Percentiles rank a stretch among this genome's conserved stretches.
Evolutionary conservation across 352 stramenopile species (phyloP).

Genomic region (Phytophthora macrochlamydospora): DNA sequence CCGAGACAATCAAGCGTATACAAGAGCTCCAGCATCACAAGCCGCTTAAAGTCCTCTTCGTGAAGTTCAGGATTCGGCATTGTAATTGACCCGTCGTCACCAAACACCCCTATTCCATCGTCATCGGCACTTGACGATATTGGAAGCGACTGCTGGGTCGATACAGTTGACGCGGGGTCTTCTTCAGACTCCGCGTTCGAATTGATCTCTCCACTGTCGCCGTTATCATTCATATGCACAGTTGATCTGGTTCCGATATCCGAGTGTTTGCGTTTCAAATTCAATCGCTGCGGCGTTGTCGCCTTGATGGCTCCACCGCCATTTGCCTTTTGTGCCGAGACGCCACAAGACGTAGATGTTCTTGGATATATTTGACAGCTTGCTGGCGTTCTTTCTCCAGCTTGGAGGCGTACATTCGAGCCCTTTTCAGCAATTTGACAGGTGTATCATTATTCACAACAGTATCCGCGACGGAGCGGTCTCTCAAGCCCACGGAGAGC

Average conservation of each 20-base stretch:
- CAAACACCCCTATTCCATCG: conserved; percentile 26
- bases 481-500: conserved; percentile 74
- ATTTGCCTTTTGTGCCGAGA: conserved; percentile 41
- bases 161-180: conserved; percentile 12
- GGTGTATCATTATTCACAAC: conserved; percentile 85
- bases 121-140: conserved; percentile 25
- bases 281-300: conserved; percentile 26
- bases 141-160: conserved; percentile 25
- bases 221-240: conserved; percentile 24
- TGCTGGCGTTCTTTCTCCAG: conserved; percentile 67
- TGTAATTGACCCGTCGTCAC: conserved; percentile 28
- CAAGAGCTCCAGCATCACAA: conserved; percentile 84
- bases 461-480: conserved; percentile 79
- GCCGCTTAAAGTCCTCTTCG: conserved; percentile 78
- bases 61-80: conserved; percentile 50
- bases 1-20: conserved; percentile 86
- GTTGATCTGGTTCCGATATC: conserved; percentile 27
- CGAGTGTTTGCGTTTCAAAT: conserved; percentile 54
- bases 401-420: conserved; percentile 78
- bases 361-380: conserved; percentile 84
- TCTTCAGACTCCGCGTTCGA: conserved; percentile 30
- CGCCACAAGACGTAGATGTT: conserved; percentile 48
- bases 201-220: conserved; percentile 18
- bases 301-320: conserved; percentile 22
- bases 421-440: conserved; percentile 74